These are phyloP conservation scores for Podaxis rugospora DNA, from an alignment of 768 basidiomycete genomes.

Conservation along the genomic window DNA sequence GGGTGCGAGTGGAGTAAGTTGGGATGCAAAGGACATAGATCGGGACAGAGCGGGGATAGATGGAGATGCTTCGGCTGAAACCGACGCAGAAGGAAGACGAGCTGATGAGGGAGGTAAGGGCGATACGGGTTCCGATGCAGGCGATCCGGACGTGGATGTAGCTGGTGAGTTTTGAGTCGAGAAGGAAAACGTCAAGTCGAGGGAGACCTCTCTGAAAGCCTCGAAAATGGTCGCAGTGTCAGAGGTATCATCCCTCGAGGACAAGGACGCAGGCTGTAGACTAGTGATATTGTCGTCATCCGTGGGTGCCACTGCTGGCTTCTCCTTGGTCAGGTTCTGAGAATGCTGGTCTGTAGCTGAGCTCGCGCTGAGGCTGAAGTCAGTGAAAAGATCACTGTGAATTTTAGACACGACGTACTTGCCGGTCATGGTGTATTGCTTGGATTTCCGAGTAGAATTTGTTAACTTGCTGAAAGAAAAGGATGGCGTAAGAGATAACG, in stretches of 20 bases:
- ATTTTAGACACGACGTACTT: neutral
- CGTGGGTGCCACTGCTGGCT: slow-evolving; percentile 4
- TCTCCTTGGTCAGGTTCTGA: slow-evolving; percentile 20
- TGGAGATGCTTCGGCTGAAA: slow-evolving; percentile 4
- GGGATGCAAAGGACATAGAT: slow-evolving; percentile 31
- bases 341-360: slow-evolving; percentile 4
- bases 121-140: slow-evolving; percentile 21
- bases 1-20: slow-evolving; percentile 16
- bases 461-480: neutral
- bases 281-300: slow-evolving; percentile 23
- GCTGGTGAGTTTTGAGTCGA: slow-evolving; percentile 37
- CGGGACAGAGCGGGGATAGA: slow-evolving; percentile 27
- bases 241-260: slow-evolving; percentile 13
- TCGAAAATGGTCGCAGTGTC: slow-evolving; percentile 26
- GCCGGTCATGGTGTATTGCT: neutral
- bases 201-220: slow-evolving; percentile 41
- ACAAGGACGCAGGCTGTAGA: slow-evolving; percentile 16
- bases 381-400: neutral
- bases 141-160: slow-evolving; percentile 28
- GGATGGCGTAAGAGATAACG: neutral
- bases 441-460: neutral
- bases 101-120: slow-evolving; percentile 26
- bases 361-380: slow-evolving; percentile 3
- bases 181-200: slow-evolving; percentile 39
- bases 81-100: slow-evolving; percentile 24